Base-by-base conservation (phyloP, 2,329 filamentous ascomycete genomes). In the Nigrospora sphaerica region DNA sequence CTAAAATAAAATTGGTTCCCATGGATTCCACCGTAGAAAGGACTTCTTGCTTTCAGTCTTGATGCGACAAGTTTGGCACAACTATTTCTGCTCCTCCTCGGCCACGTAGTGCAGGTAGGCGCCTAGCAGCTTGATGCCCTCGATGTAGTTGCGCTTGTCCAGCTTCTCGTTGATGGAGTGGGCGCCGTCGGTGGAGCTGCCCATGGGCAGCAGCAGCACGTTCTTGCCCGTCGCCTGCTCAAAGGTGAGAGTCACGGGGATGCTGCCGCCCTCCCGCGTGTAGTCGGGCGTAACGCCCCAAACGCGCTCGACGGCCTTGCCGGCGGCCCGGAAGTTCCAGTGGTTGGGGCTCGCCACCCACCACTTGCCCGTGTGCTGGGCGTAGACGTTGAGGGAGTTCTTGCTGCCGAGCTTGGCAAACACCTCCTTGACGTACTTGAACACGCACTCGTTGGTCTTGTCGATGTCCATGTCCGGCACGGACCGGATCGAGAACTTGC, bases 91-190 rank as follows among this genome's bases (percentile, higher is more conserved):
- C 28, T 88, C 83, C 77, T 98, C 93, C 64, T 92, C 88, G 2
- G 91, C 90, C 54, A 95, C 90, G 58, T 96, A 96, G 71, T 97
- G 92, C 62, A 98, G 72, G 66, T 98, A 98, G 4, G 92, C 88
- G 41, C 93, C 93, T 48, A 98, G 71, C 52, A 98, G 71, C 80
- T 98, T 98, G 59, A 88, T 96, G 42, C 93, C 93, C 74, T 98
- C 90, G 61, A 98, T 95, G 67, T 98, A 98, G 72, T 98, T 98
- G 63, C 80, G 82, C 78, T 87, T 90, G 68, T 98, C 93, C 48
- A 98, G 76, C 78, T 95, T 96, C 80, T 97, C 93, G 67, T 98
- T 98, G 70, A 96, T 95, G 32, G 89, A 95, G 72, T 98, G 93
- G 9, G 93, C 93, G 37, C 88, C 91, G 65, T 97, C 93, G 1